Conservation (phyloP, 2,329 filamentous ascomycete genomes). For the Lachnellula subtilissima region DNA sequence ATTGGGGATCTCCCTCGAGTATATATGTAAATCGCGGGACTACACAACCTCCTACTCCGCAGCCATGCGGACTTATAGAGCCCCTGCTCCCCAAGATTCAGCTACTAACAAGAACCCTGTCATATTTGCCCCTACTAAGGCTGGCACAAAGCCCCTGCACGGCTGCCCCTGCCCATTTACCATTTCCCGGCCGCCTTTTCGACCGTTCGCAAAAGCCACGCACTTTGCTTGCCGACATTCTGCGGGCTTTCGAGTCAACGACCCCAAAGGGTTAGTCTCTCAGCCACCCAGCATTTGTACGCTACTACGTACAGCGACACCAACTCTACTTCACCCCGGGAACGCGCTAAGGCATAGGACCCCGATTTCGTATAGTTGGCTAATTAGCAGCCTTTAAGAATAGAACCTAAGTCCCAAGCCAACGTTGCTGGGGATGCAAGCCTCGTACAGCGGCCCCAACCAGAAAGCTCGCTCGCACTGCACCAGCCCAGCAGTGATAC, state of each 20-base stretch:
- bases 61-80: constrained; percentile 22
- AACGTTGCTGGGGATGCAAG: neutral
- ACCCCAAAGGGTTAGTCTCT: constrained; percentile 8
- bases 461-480: neutral
- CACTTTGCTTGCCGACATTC: constrained; percentile 12
- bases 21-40: constrained; percentile 28
- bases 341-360: constrained; percentile 6
- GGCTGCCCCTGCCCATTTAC: neutral
- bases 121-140: constrained; percentile 11
- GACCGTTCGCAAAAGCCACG: constrained; percentile 19
- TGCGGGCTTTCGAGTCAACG: constrained; percentile 7
- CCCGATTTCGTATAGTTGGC: constrained; percentile 5
- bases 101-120: constrained; percentile 17
- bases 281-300: neutral
- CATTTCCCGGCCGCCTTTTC: constrained; percentile 11
- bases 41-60: constrained; percentile 15
- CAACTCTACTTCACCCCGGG: neutral
- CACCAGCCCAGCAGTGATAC: constrained; percentile 7
- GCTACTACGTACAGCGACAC: constrained; percentile 4
- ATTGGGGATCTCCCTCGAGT: constrained; percentile 23
- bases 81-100: constrained; percentile 22
- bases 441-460: constrained; percentile 18
- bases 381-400: constrained; percentile 28
- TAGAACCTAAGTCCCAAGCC: constrained; percentile 10
- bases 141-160: constrained; percentile 7